Base-by-base conservation (phyloP, 176 grass and related monocot species). In the Phragmites australis region DNA sequence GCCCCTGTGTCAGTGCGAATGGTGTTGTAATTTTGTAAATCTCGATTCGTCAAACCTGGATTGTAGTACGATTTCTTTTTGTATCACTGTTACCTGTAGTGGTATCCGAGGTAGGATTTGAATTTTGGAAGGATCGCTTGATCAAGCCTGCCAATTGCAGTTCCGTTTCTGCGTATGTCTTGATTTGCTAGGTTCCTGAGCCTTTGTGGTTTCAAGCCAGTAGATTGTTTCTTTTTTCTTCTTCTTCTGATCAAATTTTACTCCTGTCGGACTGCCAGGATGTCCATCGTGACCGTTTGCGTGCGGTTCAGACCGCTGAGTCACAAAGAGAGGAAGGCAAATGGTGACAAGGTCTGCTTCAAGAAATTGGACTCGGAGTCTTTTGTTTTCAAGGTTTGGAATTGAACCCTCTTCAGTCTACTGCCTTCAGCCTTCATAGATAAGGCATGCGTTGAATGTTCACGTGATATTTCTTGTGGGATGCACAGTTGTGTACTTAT, bases 281-380 rank as follows among this genome's bases (percentile, higher is more conserved):
- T 97, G 94, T 93, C 89, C 42, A 91, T 90, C 14, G 87, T 97
- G 47, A 91, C 89, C 9, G 89, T 97, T 49, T 97, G 91, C 43
- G 89, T 97, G 77, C 48, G 91, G 52, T 97, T 97, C 80, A 93
- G 94, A 47, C 91, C 94, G 6, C 82, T 93, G 69, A 97, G 49
- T 37, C 77, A 81, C 6, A 93, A 76, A 47, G 94, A 97, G 79
- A 91, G 85, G 88, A 89, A 83, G 80, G 67, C 70, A 37, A 84
- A 84, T 26, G 80, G 43, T 4, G 94, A 93, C 9, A 87, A 37
- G 26, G 53, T 85, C 73, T 88, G 82, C 78, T 83, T 97, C 79
- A 86, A 79, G 39, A 83, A 72, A 57, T 58, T 93, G 73, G 87
- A 91, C 80, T 82, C 87, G 0, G 81, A 91, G 59, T 91, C 94